Conservation (phyloP, 352 stramenopile genomes). For the Globisporangium nodosum region DNA sequence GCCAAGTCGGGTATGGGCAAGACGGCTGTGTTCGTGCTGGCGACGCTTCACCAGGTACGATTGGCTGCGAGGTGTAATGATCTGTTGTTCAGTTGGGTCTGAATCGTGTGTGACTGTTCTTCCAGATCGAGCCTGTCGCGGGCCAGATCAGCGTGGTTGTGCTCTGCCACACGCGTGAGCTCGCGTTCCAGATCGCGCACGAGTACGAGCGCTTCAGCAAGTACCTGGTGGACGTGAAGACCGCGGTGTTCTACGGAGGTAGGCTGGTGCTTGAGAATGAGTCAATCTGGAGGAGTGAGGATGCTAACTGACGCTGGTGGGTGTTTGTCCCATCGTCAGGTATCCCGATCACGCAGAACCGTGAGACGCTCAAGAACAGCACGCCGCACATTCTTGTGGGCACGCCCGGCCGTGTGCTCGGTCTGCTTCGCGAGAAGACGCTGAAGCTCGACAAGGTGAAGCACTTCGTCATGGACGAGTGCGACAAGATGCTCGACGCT, state of each 20-base stretch:
- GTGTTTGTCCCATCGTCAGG: conserved; percentile 20
- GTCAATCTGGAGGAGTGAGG: background rate
- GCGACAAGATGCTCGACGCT: conserved; percentile 98
- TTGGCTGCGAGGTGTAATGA: background rate
- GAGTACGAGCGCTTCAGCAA: conserved; percentile 99
- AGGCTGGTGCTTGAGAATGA: conserved; percentile 4
- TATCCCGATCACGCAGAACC: conserved; percentile 94
- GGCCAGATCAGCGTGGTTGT: conserved; percentile 96
- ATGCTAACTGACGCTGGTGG: conserved; percentile 1
- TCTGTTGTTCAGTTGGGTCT: background rate
- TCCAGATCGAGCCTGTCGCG: conserved; percentile 83
- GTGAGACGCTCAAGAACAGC: conserved; percentile 96
- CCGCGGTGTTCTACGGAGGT: conserved; percentile 96
- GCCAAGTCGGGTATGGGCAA: conserved; percentile 99
- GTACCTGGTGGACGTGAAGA: conserved; percentile 96
- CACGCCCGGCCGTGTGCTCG: conserved; percentile 94
- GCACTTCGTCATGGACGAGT: conserved; percentile 99
- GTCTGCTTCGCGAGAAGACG: conserved; percentile 91
- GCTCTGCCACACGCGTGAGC: conserved; percentile 98
- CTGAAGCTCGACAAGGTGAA: conserved; percentile 99
- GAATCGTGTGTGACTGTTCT: background rate
- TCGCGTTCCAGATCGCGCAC: conserved; percentile 99
- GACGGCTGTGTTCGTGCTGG: conserved; percentile 99
- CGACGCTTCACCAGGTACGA: conserved; percentile 97
- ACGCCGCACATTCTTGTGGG: conserved; percentile 96